phyloP scores from a whole-genome alignment of 192 early-diverging fungal genomes.

The Coemansia erecta region DNA sequence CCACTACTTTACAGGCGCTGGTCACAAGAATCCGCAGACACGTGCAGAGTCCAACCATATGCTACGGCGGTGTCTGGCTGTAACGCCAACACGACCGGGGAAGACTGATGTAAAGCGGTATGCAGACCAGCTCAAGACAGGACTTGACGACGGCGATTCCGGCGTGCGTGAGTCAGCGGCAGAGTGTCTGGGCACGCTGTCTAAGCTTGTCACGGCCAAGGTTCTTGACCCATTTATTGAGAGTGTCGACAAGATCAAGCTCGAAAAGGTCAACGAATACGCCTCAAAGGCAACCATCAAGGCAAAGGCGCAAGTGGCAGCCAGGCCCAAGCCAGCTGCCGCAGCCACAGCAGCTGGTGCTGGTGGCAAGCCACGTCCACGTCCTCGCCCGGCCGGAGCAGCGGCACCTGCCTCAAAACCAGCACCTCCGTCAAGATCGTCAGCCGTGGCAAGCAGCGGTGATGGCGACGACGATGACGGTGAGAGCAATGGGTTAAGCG shows the following conservation, averaged over 20 bases:
- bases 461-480: background rate
- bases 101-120: conserved; percentile 81
- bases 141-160: conserved; percentile 81
- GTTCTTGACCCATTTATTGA: conserved; percentile 71
- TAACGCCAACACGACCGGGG: conserved; percentile 63
- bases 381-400: conserved; percentile 11
- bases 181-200: conserved; percentile 85
- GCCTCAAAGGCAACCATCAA: conserved; percentile 84
- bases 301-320: conserved; percentile 55
- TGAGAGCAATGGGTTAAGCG: conserved; percentile 19
- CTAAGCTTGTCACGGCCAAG: conserved; percentile 83
- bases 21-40: conserved; percentile 94
- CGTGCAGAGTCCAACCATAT: conserved; percentile 73
- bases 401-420: conserved; percentile 10
- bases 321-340: conserved; percentile 42
- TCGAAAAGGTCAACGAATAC: conserved; percentile 82
- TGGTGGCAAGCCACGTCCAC: conserved; percentile 19
- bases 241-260: conserved; percentile 84
- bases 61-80: conserved; percentile 72
- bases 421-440: background rate
- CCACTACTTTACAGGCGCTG: conserved; percentile 63
- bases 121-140: conserved; percentile 72
- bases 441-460: conserved; percentile 1
- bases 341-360: conserved; percentile 16
- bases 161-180: conserved; percentile 79